Evolutionary conservation across 345 rosid genomes (phyloP), one percentile per base, ranked within the genome.

Genomic region (Pugionium dolabratum): DNA sequence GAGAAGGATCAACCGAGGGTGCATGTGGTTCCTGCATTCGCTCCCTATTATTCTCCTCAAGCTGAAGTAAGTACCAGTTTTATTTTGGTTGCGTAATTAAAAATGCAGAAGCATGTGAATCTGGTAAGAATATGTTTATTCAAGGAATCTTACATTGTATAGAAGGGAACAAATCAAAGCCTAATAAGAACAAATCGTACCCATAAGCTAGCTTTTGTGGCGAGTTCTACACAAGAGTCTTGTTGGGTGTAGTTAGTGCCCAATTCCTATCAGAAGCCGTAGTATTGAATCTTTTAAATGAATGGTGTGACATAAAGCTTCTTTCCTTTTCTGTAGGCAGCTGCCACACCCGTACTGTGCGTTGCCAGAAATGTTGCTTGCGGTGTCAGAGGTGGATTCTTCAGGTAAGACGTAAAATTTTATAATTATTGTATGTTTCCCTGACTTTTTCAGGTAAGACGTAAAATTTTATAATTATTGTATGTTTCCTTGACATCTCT

Each of bases 11-110:
- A 95, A 70, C 82, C 94, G 49, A 84, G 98, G 44, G 99, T 95
- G 62, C 99, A 95, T 70, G 97, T 89, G 54, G 98, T 95, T 79
- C 98, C 97, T 58, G 96, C 99, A 73, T 95, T 95, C 74, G 89
- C 99, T 67, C 99, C 99, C 39, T 95, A 95, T 72, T 84, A 79
- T 73, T 87, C 99, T 77, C 98, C 99, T 56, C 91, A 91, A 76
- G 98, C 98, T 67, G 99, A 95, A 78, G 99, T 95, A 90, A 64
- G 72, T 44, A 58, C 52, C 60, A 50, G 7, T 41, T 60, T 79
- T 6, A 63, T 25, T 59, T 51, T 54, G 55, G 43, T 66, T 63
- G 55, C 3, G 40, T 49, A 62, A 62, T 35, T 40, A 51, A 69
- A 65, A 58, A 62, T 53, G 45, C 66, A 75, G 58, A 49, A 73